These are phyloP conservation scores for Aspergillus floridensis DNA, from an alignment of 2,329 filamentous ascomycete genomes.

Conservation along the genomic window DNA sequence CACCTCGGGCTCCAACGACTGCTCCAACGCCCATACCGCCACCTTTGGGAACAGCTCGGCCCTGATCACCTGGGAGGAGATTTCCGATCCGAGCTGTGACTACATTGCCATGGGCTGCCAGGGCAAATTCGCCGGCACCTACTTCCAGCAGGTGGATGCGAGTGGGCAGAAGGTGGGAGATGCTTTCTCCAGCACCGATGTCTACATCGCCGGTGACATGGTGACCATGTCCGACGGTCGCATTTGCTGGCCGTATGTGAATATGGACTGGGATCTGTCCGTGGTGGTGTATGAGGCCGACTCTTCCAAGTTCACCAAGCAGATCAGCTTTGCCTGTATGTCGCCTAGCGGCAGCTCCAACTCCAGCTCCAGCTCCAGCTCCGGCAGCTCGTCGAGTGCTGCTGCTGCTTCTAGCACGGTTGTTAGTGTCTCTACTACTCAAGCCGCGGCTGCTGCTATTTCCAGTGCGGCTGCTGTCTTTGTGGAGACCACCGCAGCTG, in stretches of 20 bases:
- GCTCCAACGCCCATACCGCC: constrained; percentile 59
- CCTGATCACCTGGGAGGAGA: constrained; percentile 62
- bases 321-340: constrained; percentile 27
- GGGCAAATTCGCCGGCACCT: constrained; percentile 58
- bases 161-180: constrained; percentile 53
- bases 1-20: constrained; percentile 52
- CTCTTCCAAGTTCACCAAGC: constrained; percentile 15
- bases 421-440: background rate
- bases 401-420: background rate
- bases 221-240: constrained; percentile 57
- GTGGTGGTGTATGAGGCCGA: constrained; percentile 23
- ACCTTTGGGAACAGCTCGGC: constrained; percentile 53
- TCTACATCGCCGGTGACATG: constrained; percentile 63
- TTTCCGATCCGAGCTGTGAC: constrained; percentile 54
- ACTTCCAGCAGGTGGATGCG: constrained; percentile 57
- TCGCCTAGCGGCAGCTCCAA: constrained; percentile 14
- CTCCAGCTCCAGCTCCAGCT: background rate
- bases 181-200: constrained; percentile 50
- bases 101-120: constrained; percentile 59
- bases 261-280: constrained; percentile 42
- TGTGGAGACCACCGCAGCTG: background rate
- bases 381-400: background rate
- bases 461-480: background rate
- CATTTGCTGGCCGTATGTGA: constrained; percentile 54
- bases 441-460: background rate